Conservation (phyloP, 768 basidiomycete species). For the Rhodotorula kratochvilovae region DNA sequence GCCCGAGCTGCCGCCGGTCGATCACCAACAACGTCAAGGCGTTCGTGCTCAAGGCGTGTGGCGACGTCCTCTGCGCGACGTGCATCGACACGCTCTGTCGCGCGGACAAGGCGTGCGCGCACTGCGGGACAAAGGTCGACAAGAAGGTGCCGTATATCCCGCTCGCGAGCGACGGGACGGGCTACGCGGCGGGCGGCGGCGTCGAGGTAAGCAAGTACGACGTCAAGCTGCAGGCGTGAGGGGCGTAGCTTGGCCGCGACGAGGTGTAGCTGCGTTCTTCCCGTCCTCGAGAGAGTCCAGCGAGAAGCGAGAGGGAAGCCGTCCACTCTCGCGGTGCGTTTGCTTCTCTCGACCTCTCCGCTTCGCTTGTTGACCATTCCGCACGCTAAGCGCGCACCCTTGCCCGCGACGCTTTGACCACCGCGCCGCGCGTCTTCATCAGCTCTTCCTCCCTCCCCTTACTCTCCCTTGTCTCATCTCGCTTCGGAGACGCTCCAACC, state of each 20-base stretch:
- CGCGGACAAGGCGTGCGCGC: constrained; percentile 73
- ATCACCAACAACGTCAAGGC: constrained; percentile 72
- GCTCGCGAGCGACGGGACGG: constrained; percentile 87
- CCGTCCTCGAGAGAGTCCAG: too few species aligned
- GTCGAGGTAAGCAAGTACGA: constrained; percentile 79
- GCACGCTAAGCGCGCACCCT: too few species aligned
- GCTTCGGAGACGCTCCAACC: too few species aligned
- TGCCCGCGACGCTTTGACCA: too few species aligned
- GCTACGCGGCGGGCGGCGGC: constrained; percentile 88
- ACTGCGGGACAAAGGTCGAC: constrained; percentile 66
- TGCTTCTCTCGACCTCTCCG: too few species aligned
- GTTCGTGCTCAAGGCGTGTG: constrained; percentile 77
- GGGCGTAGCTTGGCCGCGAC: neutral
- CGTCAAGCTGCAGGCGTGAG: constrained; percentile 75
- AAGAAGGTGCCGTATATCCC: constrained; percentile 71
- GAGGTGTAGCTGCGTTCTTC: neutral
- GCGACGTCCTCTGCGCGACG: constrained; percentile 83
- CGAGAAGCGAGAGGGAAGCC: too few species aligned
- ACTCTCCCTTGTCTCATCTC: too few species aligned
- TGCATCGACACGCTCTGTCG: constrained; percentile 83
- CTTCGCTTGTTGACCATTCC: too few species aligned
- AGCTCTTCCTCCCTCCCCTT: too few species aligned
- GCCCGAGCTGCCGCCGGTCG: constrained; percentile 78
- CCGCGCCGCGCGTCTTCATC: too few species aligned
- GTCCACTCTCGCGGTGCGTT: too few species aligned